Percentiles rank a stretch among this genome's conserved stretches.
Evolutionary conservation across 225 moss, liverwort and hornwort species (phyloP).

Genomic region (Pleurozium schreberi): DNA sequence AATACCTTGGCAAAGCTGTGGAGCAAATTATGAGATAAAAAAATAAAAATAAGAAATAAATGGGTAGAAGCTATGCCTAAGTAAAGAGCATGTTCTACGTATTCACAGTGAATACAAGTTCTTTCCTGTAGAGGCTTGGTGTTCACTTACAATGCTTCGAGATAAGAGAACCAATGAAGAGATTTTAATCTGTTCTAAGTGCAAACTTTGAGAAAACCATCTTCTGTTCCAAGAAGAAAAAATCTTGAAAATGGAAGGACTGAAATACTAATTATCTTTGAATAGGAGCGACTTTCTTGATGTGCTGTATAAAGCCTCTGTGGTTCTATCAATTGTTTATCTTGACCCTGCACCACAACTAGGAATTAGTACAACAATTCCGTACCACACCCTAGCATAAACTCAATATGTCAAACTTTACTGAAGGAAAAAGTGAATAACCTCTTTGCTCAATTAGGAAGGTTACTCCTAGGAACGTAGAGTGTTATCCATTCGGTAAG

Average conservation of each 20-base stretch:
- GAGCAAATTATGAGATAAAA: too few species aligned
- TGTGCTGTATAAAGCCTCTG: constrained; percentile 47
- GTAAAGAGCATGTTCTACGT: too few species aligned
- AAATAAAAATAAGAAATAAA: too few species aligned
- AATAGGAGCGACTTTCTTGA: constrained; percentile 33
- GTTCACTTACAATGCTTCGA: not conserved
- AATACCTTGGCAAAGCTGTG: too few species aligned
- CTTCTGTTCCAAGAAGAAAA: constrained; percentile 51
- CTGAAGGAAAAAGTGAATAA: not conserved
- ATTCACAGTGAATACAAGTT: too few species aligned
- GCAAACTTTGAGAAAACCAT: constrained; percentile 57
- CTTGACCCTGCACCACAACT: constrained; percentile 32
- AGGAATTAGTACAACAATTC: not conserved
- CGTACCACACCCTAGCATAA: not conserved
- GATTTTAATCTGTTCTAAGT: not conserved
- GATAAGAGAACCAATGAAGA: not conserved
- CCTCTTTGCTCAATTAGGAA: not conserved
- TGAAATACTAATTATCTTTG: constrained; percentile 40
- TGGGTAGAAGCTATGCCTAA: too few species aligned
- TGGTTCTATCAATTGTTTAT: constrained; percentile 36
- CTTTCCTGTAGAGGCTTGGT: too few species aligned
- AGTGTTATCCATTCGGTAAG: not conserved
- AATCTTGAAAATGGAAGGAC: constrained; percentile 53
- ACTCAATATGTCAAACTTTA: not conserved
- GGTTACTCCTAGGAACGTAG: not conserved